Percentiles rank a stretch among this genome's conserved stretches.
Conservation (phyloP, 2,329 filamentous ascomycete genomes). For the Arthrobotrys iridis region DNA sequence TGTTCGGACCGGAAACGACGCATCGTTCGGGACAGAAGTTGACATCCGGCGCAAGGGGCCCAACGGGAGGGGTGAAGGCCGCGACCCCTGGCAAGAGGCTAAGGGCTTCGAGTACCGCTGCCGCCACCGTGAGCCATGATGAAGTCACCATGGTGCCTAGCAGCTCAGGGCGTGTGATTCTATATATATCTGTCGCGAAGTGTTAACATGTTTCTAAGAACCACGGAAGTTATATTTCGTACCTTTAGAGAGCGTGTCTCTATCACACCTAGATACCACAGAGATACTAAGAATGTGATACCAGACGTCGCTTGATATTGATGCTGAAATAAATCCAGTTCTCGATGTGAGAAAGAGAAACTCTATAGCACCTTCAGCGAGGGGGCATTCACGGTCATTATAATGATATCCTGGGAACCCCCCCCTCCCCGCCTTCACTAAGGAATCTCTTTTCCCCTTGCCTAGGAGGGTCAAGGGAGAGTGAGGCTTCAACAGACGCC, state of each 20-base stretch:
- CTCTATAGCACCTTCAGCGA: not conserved
- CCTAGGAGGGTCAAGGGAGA: too few species aligned
- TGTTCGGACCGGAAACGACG: slow-evolving; percentile 50
- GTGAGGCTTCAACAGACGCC: too few species aligned
- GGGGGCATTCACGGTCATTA: too few species aligned
- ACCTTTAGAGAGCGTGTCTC: not conserved
- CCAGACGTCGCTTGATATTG: not conserved
- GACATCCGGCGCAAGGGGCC: not conserved
- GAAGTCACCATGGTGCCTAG: not conserved
- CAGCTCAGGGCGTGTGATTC: not conserved
- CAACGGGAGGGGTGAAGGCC: slow-evolving; percentile 11
- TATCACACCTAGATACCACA: too few species aligned
- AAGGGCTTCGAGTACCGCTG: slow-evolving; percentile 1
- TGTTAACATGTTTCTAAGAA: not conserved
- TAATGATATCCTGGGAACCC: too few species aligned
- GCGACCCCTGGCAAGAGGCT: not conserved
- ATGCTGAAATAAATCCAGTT: not conserved
- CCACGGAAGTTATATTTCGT: not conserved
- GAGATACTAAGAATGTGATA: too few species aligned
- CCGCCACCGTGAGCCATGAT: slow-evolving; percentile 9
- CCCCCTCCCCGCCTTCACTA: too few species aligned
- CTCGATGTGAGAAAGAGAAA: not conserved
- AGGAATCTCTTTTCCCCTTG: too few species aligned
- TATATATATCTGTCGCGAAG: not conserved
- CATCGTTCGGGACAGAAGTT: slow-evolving; percentile 56